Percentiles rank a stretch among this genome's conserved stretches.
These are phyloP conservation scores for Chrysanthemum seticuspe DNA, from an alignment of 129 eudicot species.

Conservation along the genomic window DNA sequence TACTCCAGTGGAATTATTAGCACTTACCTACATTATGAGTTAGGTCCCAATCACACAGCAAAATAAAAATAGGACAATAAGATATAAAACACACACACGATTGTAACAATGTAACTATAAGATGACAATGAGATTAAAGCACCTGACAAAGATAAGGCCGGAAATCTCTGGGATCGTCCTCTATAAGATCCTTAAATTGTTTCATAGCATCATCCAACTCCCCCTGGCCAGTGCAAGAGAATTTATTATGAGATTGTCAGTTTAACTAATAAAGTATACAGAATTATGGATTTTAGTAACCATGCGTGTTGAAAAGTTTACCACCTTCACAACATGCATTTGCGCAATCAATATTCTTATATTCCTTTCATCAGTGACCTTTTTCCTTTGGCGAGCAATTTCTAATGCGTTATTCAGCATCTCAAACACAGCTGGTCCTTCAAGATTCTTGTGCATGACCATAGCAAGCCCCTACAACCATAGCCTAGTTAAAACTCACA, in stretches of 20 bases:
- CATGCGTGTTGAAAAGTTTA: background rate
- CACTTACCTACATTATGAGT: no score
- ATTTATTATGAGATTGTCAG: background rate
- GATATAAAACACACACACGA: background rate
- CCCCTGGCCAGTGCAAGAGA: slow-evolving; percentile 52
- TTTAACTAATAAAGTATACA: background rate
- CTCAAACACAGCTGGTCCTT: slow-evolving; percentile 91
- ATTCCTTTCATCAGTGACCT: slow-evolving; percentile 79
- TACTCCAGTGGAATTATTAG: no score
- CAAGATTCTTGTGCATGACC: slow-evolving; percentile 92
- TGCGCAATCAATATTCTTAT: slow-evolving; percentile 80
- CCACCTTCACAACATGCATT: slow-evolving; percentile 87
- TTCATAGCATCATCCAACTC: slow-evolving; percentile 75
- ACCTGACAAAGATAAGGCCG: slow-evolving; percentile 98
- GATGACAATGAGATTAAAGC: slow-evolving; percentile 1
- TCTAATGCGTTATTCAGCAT: slow-evolving; percentile 72
- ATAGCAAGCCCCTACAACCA: slow-evolving; percentile 82
- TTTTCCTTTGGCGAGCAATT: slow-evolving; percentile 58
- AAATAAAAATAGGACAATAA: background rate
- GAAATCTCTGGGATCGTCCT: slow-evolving; percentile 87
- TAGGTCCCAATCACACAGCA: background rate
- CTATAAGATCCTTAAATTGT: slow-evolving; percentile 51
- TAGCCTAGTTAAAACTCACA: slow-evolving; percentile 8
- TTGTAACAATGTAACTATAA: background rate
- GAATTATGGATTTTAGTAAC: slow-evolving; percentile 1